Conservation (phyloP, 2,329 filamentous ascomycete species). For the Pseudonectria foliicola region DNA sequence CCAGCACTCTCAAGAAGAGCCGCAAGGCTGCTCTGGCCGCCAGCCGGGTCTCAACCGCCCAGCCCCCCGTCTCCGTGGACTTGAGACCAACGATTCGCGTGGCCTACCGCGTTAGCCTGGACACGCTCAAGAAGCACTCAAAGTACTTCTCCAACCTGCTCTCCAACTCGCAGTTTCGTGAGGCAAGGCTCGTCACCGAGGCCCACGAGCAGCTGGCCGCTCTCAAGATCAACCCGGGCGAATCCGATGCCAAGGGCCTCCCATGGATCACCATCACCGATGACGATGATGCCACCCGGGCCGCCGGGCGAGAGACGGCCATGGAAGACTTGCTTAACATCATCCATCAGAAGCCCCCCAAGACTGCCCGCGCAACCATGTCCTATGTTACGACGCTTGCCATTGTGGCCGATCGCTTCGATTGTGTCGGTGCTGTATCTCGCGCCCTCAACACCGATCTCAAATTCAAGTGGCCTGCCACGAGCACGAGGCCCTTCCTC, state of each 20-base stretch:
- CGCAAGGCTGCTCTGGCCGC: slow-evolving; percentile 31
- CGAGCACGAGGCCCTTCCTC: slow-evolving; percentile 29
- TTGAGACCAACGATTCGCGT: slow-evolving; percentile 33
- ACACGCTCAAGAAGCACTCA: slow-evolving; percentile 51
- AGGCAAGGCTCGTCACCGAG: slow-evolving; percentile 49
- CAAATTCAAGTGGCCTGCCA: slow-evolving; percentile 49
- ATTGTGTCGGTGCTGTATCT: slow-evolving; percentile 51
- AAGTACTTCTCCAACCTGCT: slow-evolving; percentile 65
- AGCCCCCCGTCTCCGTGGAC: slow-evolving; percentile 20
- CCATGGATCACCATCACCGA: slow-evolving; percentile 59
- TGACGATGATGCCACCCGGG: slow-evolving; percentile 60
- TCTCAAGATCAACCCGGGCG: slow-evolving; percentile 38
- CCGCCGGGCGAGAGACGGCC: slow-evolving; percentile 51
- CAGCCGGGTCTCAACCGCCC: slow-evolving; percentile 22
- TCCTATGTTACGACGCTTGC: slow-evolving; percentile 60
- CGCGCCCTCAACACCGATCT: slow-evolving; percentile 42
- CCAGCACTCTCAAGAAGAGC: slow-evolving; percentile 39
- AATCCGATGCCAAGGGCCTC: slow-evolving; percentile 45
- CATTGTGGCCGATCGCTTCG: slow-evolving; percentile 67
- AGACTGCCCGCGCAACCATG: slow-evolving; percentile 39
- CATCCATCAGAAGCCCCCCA: slow-evolving; percentile 49
- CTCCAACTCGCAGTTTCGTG: slow-evolving; percentile 54
- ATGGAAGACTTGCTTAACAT: slow-evolving; percentile 62
- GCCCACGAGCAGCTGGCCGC: slow-evolving; percentile 43
- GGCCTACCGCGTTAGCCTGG: slow-evolving; percentile 54